Base-by-base conservation (phyloP, 306 rosid genomes). In the Pterocarpus macrocarpus region DNA sequence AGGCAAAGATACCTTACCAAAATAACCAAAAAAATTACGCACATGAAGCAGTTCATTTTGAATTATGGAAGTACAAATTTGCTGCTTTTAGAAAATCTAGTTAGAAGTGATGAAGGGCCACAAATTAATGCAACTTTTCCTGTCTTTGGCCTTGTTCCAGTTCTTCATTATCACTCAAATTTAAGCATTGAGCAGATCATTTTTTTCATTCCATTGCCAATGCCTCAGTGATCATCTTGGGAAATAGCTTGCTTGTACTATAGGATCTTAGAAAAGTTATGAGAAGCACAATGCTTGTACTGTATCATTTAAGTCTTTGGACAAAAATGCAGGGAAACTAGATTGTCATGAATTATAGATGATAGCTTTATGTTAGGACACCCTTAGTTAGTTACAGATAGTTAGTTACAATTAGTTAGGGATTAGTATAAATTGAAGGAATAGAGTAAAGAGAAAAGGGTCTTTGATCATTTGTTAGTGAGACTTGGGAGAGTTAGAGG, bases 201-300 rank as follows among this genome's bases (percentile, higher is more conserved):
- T 76, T 9, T 75, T 65, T 65, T 77, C 17, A 44, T 2, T 44
- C 35, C 73, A 28, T 64, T 39, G 64, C 64, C 83, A 64, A 58
- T 80, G 73, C 75, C 49, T 82, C 80, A 39, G 64, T 75, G 70
- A 75, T 79, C 15, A 52, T 64, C 28, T 57, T 76, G 41, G 79
- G 76, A 71, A 85, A 50, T 81, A 58, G 81, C 75, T 55, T 47
- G 77, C 12, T 45, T 45, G 44, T 45, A 45, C 2, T 77, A 78
- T 75, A 76, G 83, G 72, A 47, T 76, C 75, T 39, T 76, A 16
- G 75, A 36, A 35, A 69, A 73, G 58, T 71, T 55, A 74, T 35
- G 75, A 82, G 86, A 84, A 84, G 82, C 86, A 81, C 75, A 86
- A 64, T 78, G 53, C 74, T 77, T 77, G 70, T 74, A 43, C 44